Evolutionary conservation across 768 basidiomycete genomes (phyloP).

Genomic region (Termitomyces sp.): DNA sequence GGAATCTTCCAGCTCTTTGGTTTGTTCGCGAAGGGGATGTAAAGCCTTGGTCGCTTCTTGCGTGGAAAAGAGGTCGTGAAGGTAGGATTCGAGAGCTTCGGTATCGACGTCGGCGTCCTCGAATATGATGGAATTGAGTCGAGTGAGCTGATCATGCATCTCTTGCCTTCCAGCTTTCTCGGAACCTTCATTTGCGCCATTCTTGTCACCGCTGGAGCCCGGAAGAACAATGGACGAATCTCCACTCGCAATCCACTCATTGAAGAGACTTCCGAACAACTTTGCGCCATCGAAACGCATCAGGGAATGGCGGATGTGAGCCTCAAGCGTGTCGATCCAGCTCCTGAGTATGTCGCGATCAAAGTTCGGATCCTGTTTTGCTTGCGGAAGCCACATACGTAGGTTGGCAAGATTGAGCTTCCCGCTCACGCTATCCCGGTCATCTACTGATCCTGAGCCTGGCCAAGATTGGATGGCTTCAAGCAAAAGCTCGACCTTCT

Average conservation of each 20-base stretch:
- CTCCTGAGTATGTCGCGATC: conserved; percentile 27
- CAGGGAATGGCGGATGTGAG: conserved; percentile 32
- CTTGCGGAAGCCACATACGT: conserved; percentile 35
- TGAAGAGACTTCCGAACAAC: conserved; percentile 38
- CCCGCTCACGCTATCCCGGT: conserved; percentile 13
- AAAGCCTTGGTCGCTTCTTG: conserved; percentile 27
- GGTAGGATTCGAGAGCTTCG: conserved; percentile 27
- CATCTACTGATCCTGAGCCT: conserved; percentile 25
- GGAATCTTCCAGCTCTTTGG: conserved; percentile 22
- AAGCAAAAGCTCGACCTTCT: conserved; percentile 31
- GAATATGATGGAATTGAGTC: conserved; percentile 37
- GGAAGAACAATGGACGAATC: conserved; percentile 29
- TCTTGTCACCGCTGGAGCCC: conserved; percentile 8
- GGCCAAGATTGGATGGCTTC: conserved; percentile 31
- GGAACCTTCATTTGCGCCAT: conserved; percentile 11
- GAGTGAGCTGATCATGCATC: conserved; percentile 27
- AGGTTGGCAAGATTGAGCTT: conserved; percentile 27
- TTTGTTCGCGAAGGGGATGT: conserved; percentile 23
- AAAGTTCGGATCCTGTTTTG: conserved; percentile 38
- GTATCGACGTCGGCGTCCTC: conserved; percentile 30
- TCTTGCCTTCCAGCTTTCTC: conserved; percentile 36
- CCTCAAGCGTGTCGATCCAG: conserved; percentile 36
- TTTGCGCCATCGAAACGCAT: conserved; percentile 37
- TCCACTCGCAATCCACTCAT: conserved; percentile 41
- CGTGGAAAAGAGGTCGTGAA: conserved; percentile 32